Percentiles rank a stretch among this genome's conserved stretches.
Conservation (phyloP, 371 early-diverging fungal species). For the Mucor circinelloides region DNA sequence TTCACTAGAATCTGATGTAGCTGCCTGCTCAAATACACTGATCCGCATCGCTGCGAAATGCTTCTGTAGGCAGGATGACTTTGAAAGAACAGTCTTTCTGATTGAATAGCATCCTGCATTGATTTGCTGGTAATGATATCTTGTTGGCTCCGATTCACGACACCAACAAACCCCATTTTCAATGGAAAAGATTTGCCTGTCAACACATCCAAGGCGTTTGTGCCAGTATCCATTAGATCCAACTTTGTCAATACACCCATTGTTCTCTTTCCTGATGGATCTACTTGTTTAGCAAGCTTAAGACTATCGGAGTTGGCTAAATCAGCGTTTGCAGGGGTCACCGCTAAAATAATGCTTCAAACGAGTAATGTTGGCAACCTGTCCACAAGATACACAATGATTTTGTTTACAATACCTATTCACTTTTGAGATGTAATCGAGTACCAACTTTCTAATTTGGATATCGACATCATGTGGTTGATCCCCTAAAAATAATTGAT, state of each 20-base stretch:
- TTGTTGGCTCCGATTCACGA: slow-evolving; percentile 90
- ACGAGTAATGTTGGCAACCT: not conserved
- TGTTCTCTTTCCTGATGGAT: slow-evolving; percentile 84
- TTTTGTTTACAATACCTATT: slow-evolving; percentile 66
- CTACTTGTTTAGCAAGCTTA: slow-evolving; percentile 89
- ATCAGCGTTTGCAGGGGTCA: slow-evolving; percentile 91
- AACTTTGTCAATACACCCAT: slow-evolving; percentile 94
- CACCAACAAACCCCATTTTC: slow-evolving; percentile 89
- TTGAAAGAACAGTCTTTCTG: slow-evolving; percentile 82
- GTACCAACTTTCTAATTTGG: slow-evolving; percentile 81
- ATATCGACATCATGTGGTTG: slow-evolving; percentile 90
- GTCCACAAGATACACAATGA: not conserved
- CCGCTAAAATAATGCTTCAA: slow-evolving; percentile 89
- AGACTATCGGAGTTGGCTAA: slow-evolving; percentile 94
- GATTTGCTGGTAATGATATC: slow-evolving; percentile 83
- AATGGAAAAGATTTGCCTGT: slow-evolving; percentile 84
- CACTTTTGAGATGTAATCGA: slow-evolving; percentile 84
- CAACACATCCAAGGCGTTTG: slow-evolving; percentile 86
- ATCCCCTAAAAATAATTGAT: slow-evolving; percentile 57
- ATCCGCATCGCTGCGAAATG: slow-evolving; percentile 74
- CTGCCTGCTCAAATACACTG: slow-evolving; percentile 21
- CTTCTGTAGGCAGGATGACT: slow-evolving; percentile 83
- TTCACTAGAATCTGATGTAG: slow-evolving; percentile 64
- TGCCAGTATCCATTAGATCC: slow-evolving; percentile 95
- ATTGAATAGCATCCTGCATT: slow-evolving; percentile 76